Conservation (phyloP, 345 rosid genomes). For the Pistacia integerrima region DNA sequence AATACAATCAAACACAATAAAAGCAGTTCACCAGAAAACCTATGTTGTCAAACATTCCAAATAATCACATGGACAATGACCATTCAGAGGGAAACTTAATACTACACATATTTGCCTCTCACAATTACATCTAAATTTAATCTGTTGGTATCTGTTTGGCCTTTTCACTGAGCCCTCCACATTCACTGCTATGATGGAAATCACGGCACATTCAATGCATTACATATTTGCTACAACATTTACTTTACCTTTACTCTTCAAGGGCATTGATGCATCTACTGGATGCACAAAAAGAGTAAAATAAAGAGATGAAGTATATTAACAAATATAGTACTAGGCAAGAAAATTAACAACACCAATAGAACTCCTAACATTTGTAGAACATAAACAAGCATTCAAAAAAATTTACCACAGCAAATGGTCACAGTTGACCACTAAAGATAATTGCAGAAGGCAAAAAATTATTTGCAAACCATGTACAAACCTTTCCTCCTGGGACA, state of each 20-base stretch:
- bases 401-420: neutral
- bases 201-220: too few species aligned
- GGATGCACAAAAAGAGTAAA: neutral
- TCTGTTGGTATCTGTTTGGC: neutral
- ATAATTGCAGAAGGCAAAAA: neutral
- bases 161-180: neutral
- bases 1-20: too few species aligned
- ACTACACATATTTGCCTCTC: neutral
- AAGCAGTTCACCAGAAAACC: too few species aligned
- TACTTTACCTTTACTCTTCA: neutral
- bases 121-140: too few species aligned
- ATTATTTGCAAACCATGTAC: neutral
- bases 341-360: neutral
- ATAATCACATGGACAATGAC: neutral
- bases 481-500: conserved; percentile 99
- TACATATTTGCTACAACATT: too few species aligned
- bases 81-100: neutral
- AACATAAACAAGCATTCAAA: neutral
- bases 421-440: neutral
- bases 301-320: neutral
- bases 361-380: neutral
- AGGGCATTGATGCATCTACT: neutral
- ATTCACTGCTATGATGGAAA: too few species aligned
- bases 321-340: neutral
- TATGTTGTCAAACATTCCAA: neutral